phyloP scores from a whole-genome alignment of 2,329 filamentous ascomycete species.

The Magnaporthiopsis incrustans region DNA sequence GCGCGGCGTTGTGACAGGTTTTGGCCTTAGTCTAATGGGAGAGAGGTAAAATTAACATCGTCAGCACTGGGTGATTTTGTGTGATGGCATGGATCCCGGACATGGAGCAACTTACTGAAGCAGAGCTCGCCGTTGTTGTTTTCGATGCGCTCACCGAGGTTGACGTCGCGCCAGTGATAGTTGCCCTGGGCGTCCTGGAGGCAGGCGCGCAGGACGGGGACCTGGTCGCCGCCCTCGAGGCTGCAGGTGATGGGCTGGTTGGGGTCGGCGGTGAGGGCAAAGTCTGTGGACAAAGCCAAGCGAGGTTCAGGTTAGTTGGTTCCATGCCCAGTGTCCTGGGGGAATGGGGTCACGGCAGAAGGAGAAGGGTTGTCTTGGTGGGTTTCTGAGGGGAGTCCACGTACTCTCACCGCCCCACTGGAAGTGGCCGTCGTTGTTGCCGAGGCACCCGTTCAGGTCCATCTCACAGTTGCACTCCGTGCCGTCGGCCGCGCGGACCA shows the following conservation, averaged over 20 bases:
- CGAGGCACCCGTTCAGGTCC: slow-evolving; percentile 6
- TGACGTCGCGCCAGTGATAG: slow-evolving; percentile 34
- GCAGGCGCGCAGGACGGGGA: slow-evolving; percentile 44
- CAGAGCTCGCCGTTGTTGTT: slow-evolving; percentile 42
- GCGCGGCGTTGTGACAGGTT: neutral
- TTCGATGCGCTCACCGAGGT: slow-evolving; percentile 45
- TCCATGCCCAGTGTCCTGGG: neutral
- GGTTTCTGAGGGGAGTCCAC: neutral
- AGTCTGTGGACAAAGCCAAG: slow-evolving; percentile 20
- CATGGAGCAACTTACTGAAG: slow-evolving; percentile 21
- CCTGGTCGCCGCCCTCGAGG: slow-evolving; percentile 39
- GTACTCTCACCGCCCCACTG: slow-evolving; percentile 30
- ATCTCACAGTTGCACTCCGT: neutral
- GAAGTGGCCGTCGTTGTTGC: slow-evolving; percentile 23
- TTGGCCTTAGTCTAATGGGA: neutral
- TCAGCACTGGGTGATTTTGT: neutral
- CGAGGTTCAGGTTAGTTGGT: slow-evolving; percentile 9
- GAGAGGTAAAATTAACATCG: neutral
- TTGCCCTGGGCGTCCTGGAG: slow-evolving; percentile 37
- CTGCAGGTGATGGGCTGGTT: slow-evolving; percentile 34
- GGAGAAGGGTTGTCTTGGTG: neutral
- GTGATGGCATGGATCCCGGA: neutral
- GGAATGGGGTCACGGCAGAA: too few species aligned
- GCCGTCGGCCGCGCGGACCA: neutral
- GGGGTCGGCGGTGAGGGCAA: slow-evolving; percentile 31